phyloP scores from a whole-genome alignment of 495 filamentous ascomycete genomes.

The Tricharina praecox region DNA sequence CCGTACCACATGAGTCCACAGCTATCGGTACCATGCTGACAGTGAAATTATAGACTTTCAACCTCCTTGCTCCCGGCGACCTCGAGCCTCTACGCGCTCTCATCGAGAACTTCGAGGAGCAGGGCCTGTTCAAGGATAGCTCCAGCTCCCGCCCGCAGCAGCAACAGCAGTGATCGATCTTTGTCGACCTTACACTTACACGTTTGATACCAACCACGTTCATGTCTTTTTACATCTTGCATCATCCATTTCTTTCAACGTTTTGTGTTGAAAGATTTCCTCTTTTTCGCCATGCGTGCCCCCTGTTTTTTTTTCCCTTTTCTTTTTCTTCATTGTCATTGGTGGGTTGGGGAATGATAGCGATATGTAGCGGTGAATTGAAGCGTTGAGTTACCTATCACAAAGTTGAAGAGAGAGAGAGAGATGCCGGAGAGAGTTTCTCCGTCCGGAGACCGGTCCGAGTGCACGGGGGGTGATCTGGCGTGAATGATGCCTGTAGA shows the following conservation, averaged over 20 bases:
- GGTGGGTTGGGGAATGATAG: too few relatives aligned
- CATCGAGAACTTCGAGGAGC: slow-evolving; percentile 42
- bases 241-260: not conserved
- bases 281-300: too few relatives aligned
- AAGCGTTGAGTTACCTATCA: too few relatives aligned
- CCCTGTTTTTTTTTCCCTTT: too few relatives aligned
- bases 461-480: too few relatives aligned
- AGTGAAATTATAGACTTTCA: slow-evolving; percentile 44
- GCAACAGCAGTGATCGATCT: not conserved
- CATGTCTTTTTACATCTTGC: not conserved
- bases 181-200: not conserved
- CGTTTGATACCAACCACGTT: not conserved
- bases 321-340: too few relatives aligned
- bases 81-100: slow-evolving; percentile 61
- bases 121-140: slow-evolving; percentile 24
- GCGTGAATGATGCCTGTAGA: too few relatives aligned
- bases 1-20: not conserved
- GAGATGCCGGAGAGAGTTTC: too few relatives aligned
- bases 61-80: slow-evolving; percentile 49
- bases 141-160: slow-evolving; percentile 6
- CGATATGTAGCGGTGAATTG: too few relatives aligned
- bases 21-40: not conserved
- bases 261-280: too few relatives aligned
- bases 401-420: too few relatives aligned
- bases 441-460: too few relatives aligned